These are phyloP conservation scores for Colletotrichum paranaense DNA, from an alignment of 2,329 filamentous ascomycete genomes.

Conservation along the genomic window DNA sequence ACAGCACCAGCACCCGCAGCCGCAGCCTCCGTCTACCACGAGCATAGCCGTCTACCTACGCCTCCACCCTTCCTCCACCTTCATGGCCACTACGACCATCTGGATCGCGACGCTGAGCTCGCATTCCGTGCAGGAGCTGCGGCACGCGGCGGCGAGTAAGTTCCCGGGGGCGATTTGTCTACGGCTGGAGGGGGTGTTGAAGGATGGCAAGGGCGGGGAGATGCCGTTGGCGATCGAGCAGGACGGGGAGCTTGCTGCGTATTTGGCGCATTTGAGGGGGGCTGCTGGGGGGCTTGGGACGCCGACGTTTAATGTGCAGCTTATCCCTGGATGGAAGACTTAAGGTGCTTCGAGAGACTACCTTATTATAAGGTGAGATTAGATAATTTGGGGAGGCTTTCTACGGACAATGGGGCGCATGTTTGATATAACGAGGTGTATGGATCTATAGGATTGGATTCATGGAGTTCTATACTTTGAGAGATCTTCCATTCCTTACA, in stretches of 20 bases:
- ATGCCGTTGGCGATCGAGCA: slow-evolving; percentile 73
- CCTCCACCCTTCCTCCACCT: slow-evolving; percentile 72
- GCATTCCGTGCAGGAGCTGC: slow-evolving; percentile 70
- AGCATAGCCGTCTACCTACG: slow-evolving; percentile 74
- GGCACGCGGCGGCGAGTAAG: slow-evolving; percentile 69
- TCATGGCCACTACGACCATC: slow-evolving; percentile 61
- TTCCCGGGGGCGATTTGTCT: slow-evolving; percentile 69
- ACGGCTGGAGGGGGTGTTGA: slow-evolving; percentile 74
- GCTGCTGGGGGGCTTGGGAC: slow-evolving; percentile 38
- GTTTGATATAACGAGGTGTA: no score
- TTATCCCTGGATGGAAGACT: slow-evolving; percentile 41
- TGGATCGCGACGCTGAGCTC: slow-evolving; percentile 75
- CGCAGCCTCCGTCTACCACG: slow-evolving; percentile 17
- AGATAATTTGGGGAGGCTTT: no score
- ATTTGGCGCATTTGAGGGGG: slow-evolving; percentile 72
- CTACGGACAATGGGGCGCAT: no score
- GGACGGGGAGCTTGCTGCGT: slow-evolving; percentile 78
- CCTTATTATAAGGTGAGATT: no score
- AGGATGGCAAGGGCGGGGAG: slow-evolving; percentile 69
- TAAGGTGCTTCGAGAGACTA: neutral
- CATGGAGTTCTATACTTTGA: no score
- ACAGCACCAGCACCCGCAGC: no score
- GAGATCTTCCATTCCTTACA: no score
- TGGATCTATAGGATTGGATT: no score
- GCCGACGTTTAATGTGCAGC: slow-evolving; percentile 56